Evolutionary conservation across 192 early-diverging fungal species (phyloP).

Genomic region (Mortierella hygrophila): DNA sequence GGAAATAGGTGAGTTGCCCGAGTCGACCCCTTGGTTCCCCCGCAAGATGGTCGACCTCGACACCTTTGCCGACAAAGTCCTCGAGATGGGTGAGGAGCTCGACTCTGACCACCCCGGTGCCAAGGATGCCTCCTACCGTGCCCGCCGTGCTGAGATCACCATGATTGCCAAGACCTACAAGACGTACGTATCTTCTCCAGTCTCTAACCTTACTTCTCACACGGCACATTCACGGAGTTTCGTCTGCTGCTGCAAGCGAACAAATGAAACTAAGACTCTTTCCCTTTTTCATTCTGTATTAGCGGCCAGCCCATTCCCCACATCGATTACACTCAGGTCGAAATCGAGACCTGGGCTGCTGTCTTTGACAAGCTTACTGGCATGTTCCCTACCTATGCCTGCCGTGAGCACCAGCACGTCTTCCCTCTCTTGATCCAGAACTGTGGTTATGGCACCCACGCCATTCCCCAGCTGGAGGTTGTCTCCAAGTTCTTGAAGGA

Average conservation of each 20-base stretch:
- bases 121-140: constrained; percentile 86
- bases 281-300: constrained; percentile 3
- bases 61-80: constrained; percentile 90
- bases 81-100: constrained; percentile 93
- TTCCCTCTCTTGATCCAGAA: constrained; percentile 92
- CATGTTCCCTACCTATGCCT: constrained; percentile 89
- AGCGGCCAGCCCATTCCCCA: constrained; percentile 84
- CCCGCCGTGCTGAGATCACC: constrained; percentile 86
- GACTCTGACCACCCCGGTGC: constrained; percentile 95
- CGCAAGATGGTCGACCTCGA: constrained; percentile 93
- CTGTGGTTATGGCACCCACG: constrained; percentile 86
- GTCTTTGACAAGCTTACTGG: constrained; percentile 80
- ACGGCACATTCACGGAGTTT: no score
- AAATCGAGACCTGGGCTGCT: constrained; percentile 87
- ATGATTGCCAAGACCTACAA: constrained; percentile 83
- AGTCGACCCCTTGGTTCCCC: constrained; percentile 92
- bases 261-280: not conserved
- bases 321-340: constrained; percentile 84
- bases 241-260: not conserved
- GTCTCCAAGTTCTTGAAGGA: constrained; percentile 94
- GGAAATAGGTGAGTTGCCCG: constrained; percentile 25
- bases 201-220: not conserved
- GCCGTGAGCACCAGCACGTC: constrained; percentile 91
- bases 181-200: constrained; percentile 27
- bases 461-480: constrained; percentile 91